A percentile compares a stretch with the other conserved stretches of the same genome.
Conservation (phyloP, 305 asterid genomes). For the Striga hermonthica region DNA sequence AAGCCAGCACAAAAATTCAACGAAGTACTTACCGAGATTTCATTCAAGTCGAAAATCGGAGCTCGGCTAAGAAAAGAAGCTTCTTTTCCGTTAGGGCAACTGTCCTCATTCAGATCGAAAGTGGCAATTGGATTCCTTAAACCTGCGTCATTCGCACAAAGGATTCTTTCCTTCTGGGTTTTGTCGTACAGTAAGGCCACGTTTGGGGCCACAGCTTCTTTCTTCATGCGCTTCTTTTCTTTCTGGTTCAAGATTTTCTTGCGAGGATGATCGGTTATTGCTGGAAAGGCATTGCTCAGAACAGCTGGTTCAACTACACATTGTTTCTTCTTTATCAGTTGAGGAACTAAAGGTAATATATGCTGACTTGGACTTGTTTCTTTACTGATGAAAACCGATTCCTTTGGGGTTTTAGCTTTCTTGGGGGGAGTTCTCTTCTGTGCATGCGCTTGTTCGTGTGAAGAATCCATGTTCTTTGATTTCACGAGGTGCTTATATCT, state of each 20-base stretch:
- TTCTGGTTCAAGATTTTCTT: slow-evolving; percentile 33
- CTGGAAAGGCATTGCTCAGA: neutral
- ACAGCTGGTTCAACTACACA: slow-evolving; percentile 23
- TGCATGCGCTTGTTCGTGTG: slow-evolving; percentile 36
- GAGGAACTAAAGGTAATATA: slow-evolving; percentile 43
- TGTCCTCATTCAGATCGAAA: slow-evolving; percentile 62
- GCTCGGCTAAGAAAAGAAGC: slow-evolving; percentile 45
- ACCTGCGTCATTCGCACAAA: slow-evolving; percentile 35
- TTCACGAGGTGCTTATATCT: slow-evolving; percentile 47
- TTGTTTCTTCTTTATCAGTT: slow-evolving; percentile 35
- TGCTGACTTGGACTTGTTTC: slow-evolving; percentile 33
- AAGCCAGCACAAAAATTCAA: neutral
- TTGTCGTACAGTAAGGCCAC: slow-evolving; percentile 30
- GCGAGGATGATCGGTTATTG: slow-evolving; percentile 11
- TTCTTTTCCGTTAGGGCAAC: slow-evolving; percentile 41
- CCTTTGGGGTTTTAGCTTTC: slow-evolving; percentile 35
- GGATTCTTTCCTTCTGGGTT: slow-evolving; percentile 42
- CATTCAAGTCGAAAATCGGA: slow-evolving; percentile 78
- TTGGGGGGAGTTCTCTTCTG: slow-evolving; percentile 30
- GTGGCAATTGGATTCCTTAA: slow-evolving; percentile 29
- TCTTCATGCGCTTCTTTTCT: slow-evolving; percentile 38
- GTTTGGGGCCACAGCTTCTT: slow-evolving; percentile 32
- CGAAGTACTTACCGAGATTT: slow-evolving; percentile 63
- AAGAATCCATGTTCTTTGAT: slow-evolving; percentile 33
- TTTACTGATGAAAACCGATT: slow-evolving; percentile 24